Base-by-base conservation (phyloP, 352 stramenopile species). In the Pilasporangium apinafurcum region DNA sequence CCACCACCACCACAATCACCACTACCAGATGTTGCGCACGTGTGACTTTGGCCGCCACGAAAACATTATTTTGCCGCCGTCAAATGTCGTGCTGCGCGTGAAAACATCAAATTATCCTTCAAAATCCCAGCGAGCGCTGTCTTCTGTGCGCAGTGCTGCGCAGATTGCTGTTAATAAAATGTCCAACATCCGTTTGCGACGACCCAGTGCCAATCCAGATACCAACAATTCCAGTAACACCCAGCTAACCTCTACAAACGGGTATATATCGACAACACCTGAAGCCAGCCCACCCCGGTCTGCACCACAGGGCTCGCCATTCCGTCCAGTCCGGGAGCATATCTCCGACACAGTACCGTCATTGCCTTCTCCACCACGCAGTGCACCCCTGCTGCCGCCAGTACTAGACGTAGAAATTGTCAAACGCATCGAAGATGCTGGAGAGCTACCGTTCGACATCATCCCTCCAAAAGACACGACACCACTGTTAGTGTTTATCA, bases 401-500 rank as follows among this genome's bases (percentile, higher is more conserved):
- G 16, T 32, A n/a, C 29, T 58, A 18, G 30, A n/a, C 9, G 37
- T 51, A 13, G 31, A 17, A 4, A 13, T 21, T 21, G 14, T 57
- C 22, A 32, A 51, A 20, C 33, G 33, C 17, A 22, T 51, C 20
- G 34, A 53, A 13, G 37, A 12, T 30, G 27, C 22, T 35, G 47
- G 33, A 12, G 53, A 59, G 13, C 52, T 86, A 17, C 68, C 73
- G 20, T 89, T 83, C 30, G 60, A 86, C 17, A 68, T 90, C 17
- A 25, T 82, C 1, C 62, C 64, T 1, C 54, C 73, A 3, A 63
- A 65, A 20, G 65, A 73, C 21, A 65, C 53, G 1, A 83, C 73
- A 1, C 77, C 77, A 18, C 59, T 90, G 1, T 54, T 90, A 21
- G 90, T 98, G 9, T 98, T 98, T 64, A 96, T 98, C 36, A 98